A percentile compares a stretch with the other conserved stretches of the same genome.
Conservation (phyloP, 495 filamentous ascomycete genomes). For the Aspergillus sclerotiicarbonarius region DNA sequence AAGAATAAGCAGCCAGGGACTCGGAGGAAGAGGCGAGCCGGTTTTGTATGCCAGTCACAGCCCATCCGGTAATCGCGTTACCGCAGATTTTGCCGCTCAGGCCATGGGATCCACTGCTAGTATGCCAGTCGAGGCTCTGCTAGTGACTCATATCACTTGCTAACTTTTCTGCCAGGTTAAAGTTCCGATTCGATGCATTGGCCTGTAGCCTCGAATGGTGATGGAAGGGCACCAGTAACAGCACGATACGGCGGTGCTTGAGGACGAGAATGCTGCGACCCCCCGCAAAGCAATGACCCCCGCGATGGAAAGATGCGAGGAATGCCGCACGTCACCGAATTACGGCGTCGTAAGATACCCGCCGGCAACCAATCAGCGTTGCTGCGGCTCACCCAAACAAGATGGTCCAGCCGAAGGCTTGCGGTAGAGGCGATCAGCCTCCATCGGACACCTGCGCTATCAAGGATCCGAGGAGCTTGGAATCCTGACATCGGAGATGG, state of each 20-base stretch:
- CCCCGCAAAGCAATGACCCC: background rate
- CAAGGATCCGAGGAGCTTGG: no score
- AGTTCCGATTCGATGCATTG: no score
- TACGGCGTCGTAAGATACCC: background rate
- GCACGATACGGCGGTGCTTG: background rate
- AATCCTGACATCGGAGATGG: no score
- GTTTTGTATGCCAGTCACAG: no score
- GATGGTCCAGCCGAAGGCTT: slow-evolving; percentile 1
- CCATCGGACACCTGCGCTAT: no score
- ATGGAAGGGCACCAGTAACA: background rate
- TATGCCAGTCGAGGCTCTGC: no score
- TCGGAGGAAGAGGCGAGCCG: background rate
- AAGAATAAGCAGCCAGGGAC: background rate
- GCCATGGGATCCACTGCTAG: no score
- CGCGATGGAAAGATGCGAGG: background rate
- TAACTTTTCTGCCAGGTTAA: no score
- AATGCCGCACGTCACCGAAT: background rate
- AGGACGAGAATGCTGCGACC: background rate
- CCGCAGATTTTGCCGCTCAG: no score
- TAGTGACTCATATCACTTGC: no score
- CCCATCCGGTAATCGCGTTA: no score
- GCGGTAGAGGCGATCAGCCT: background rate
- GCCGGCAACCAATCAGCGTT: background rate
- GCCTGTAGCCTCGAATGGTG: no score
- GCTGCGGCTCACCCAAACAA: background rate